Percentiles rank a stretch among this genome's conserved stretches.
Conservation (phyloP, 106 monocot species). For the Apostasia shenzhenica region DNA sequence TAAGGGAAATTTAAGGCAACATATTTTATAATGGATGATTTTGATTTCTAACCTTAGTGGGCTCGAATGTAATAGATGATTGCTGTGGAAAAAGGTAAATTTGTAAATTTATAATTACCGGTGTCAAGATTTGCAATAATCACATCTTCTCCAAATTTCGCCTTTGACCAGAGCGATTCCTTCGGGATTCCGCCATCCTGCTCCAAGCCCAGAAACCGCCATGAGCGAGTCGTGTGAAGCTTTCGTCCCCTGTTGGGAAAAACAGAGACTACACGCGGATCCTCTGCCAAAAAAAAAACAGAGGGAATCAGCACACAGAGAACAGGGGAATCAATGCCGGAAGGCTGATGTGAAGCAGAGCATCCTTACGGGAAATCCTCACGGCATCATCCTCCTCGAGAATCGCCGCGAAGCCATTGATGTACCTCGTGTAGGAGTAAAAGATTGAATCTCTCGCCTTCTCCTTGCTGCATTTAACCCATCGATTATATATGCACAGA, state of each 20-base stretch:
- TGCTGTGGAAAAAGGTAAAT: neutral
- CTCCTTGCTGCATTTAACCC: conserved; percentile 19
- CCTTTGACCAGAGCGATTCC: conserved; percentile 49
- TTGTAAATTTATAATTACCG: conserved; percentile 17
- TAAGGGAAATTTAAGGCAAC: no score
- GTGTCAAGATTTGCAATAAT: conserved; percentile 72
- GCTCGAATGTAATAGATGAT: neutral
- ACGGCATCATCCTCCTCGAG: conserved; percentile 29
- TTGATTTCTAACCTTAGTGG: no score
- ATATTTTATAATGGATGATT: no score
- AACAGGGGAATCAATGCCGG: neutral
- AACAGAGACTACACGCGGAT: conserved; percentile 42
- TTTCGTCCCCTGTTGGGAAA: conserved; percentile 37
- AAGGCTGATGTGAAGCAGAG: neutral
- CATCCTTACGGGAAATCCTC: conserved; percentile 20
- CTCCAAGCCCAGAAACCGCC: conserved; percentile 49
- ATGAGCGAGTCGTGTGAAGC: conserved; percentile 67
- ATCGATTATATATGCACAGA: neutral
- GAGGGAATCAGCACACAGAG: neutral
- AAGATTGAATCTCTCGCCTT: conserved; percentile 27
- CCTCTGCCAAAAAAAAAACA: conserved; percentile 17
- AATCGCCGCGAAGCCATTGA: conserved; percentile 38
- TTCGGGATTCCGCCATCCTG: conserved; percentile 20
- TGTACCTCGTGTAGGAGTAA: conserved; percentile 25
- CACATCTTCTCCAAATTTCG: conserved; percentile 55